Percentiles rank a stretch among this genome's conserved stretches.
These are phyloP conservation scores for Penicillium silybi DNA, from an alignment of 495 filamentous ascomycete species.

Conservation along the genomic window DNA sequence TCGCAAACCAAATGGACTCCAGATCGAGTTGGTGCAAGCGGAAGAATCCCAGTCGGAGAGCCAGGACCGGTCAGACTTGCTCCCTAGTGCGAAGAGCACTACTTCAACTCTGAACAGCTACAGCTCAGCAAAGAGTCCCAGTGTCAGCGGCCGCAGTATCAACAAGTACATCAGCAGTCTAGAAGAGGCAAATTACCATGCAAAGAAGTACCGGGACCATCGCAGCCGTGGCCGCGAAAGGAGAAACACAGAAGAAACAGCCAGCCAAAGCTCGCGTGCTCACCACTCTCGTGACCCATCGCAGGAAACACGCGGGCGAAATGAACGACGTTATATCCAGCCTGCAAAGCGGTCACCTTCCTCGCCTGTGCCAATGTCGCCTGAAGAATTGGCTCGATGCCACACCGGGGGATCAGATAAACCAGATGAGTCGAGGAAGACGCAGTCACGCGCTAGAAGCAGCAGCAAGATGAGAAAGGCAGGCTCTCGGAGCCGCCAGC, in stretches of 20 bases:
- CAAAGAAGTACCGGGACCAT: slow-evolving; percentile 49
- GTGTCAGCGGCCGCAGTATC: slow-evolving; percentile 60
- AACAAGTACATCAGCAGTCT: slow-evolving; percentile 87
- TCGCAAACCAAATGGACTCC: slow-evolving; percentile 77
- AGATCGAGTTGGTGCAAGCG: slow-evolving; percentile 64
- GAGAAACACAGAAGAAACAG: slow-evolving; percentile 47
- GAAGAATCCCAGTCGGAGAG: slow-evolving; percentile 31
- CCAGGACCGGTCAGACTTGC: slow-evolving; percentile 20
- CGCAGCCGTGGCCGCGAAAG: slow-evolving; percentile 57
- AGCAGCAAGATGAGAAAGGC: slow-evolving; percentile 35
- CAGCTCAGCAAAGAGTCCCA: slow-evolving; percentile 47
- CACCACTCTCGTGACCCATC: slow-evolving; percentile 56
- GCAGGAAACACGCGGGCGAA: slow-evolving; percentile 64
- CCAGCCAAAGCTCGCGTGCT: slow-evolving; percentile 43
- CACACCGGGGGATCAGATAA: slow-evolving; percentile 45
- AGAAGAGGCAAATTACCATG: slow-evolving; percentile 66
- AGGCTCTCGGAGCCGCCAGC: slow-evolving; percentile 35
- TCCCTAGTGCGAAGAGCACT: slow-evolving; percentile 44
- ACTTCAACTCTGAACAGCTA: slow-evolving; percentile 46
- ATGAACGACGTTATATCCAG: slow-evolving; percentile 63
- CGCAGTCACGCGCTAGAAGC: slow-evolving; percentile 37
- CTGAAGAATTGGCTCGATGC: slow-evolving; percentile 67
- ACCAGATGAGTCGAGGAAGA: slow-evolving; percentile 39
- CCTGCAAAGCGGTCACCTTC: slow-evolving; percentile 85
- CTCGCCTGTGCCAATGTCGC: slow-evolving; percentile 88